Percentiles rank a stretch among this genome's conserved stretches.
Conservation (phyloP, 1,139 yeast genomes). For the Candida glucosophila region DNA sequence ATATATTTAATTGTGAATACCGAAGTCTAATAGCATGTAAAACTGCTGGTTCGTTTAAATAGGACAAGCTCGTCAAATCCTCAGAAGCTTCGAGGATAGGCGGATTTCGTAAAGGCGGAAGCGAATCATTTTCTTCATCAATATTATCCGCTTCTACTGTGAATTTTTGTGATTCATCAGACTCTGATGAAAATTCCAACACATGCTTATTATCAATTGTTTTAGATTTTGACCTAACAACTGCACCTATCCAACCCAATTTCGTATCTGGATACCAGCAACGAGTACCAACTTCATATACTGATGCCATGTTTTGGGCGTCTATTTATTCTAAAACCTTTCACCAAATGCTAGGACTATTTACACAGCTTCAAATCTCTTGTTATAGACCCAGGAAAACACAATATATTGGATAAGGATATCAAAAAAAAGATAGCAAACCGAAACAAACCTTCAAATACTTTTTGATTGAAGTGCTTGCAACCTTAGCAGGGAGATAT, state of each 20-base stretch:
- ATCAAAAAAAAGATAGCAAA: too few species aligned
- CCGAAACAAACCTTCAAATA: too few species aligned
- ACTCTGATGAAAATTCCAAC: slow-evolving; percentile 55
- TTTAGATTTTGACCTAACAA: slow-evolving; percentile 48
- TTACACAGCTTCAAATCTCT: too few species aligned
- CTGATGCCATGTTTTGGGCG: slow-evolving; percentile 15
- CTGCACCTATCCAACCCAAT: slow-evolving; percentile 90
- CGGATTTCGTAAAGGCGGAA: slow-evolving; percentile 87
- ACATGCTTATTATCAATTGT: slow-evolving; percentile 45
- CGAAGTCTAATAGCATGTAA: slow-evolving; percentile 88
- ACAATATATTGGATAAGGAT: too few species aligned
- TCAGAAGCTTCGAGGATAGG: slow-evolving; percentile 91
- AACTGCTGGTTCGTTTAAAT: slow-evolving; percentile 93
- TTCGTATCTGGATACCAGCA: slow-evolving; percentile 93
- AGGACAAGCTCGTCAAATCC: slow-evolving; percentile 85
- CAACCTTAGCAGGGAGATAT: too few species aligned
- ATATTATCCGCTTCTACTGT: slow-evolving; percentile 46
- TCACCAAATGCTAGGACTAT: too few species aligned
- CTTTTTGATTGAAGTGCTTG: too few species aligned
- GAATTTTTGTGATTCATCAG: slow-evolving; percentile 40
- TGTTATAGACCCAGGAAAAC: neutral
- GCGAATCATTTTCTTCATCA: slow-evolving; percentile 41
- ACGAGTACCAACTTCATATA: slow-evolving; percentile 35
- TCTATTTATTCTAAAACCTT: too few species aligned
- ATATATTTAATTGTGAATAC: slow-evolving; percentile 80